These are phyloP conservation scores for Dictyostelium capitatum DNA, from an alignment of 78 protist species.

Conservation along the genomic window DNA sequence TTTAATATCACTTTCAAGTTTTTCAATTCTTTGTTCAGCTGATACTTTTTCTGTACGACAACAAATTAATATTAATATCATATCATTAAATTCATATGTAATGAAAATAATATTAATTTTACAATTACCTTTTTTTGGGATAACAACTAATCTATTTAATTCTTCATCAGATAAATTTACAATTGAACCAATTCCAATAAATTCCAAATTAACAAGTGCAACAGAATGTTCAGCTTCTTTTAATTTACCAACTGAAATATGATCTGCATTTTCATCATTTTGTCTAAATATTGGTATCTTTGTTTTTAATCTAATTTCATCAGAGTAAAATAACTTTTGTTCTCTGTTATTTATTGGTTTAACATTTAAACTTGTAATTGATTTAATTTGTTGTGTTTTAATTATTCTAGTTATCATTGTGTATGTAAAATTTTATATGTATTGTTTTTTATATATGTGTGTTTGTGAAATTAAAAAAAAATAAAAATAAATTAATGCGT, in stretches of 20 bases:
- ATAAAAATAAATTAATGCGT: no score
- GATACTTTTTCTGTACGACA: conserved; percentile 63
- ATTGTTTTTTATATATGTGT: no score
- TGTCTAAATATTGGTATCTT: conserved; percentile 67
- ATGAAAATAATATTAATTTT: no score
- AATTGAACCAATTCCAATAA: conserved; percentile 43
- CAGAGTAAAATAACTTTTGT: conserved; percentile 12
- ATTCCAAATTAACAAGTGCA: conserved; percentile 52
- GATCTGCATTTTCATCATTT: conserved; percentile 31
- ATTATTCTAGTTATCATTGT: no score
- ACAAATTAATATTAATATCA: neutral
- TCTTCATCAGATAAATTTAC: conserved; percentile 53
- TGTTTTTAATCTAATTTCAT: conserved; percentile 61
- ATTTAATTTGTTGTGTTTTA: no score
- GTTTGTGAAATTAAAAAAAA: no score
- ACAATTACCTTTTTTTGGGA: conserved; percentile 65
- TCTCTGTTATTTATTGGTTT: no score
- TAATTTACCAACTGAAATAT: conserved; percentile 49
- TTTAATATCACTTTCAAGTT: conserved; percentile 44
- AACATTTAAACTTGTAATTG: no score
- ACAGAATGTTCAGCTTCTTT: conserved; percentile 72
- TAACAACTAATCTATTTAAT: conserved; percentile 57
- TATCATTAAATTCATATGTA: no score
- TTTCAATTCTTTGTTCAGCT: conserved; percentile 46
- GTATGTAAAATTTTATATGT: no score